Percentiles rank a stretch among this genome's conserved stretches.
phyloP scores from a whole-genome alignment of 768 basidiomycete genomes.

The Russula earlei region DNA sequence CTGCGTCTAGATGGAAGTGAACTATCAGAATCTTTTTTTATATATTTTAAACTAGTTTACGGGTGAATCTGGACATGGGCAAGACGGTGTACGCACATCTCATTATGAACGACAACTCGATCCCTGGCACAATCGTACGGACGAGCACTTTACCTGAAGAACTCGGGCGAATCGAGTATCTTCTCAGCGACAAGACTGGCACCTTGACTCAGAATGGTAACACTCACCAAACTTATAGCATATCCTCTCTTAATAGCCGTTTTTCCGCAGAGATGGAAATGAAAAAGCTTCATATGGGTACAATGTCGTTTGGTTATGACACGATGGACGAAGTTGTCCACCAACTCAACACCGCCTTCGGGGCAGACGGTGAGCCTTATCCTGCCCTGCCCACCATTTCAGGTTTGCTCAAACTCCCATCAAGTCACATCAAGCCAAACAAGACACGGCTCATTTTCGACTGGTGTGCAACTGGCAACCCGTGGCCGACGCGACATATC shows the following conservation, averaged over 20 bases:
- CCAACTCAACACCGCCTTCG: constrained; percentile 40
- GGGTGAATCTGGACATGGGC: constrained; percentile 98
- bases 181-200: constrained; percentile 96
- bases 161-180: constrained; percentile 88
- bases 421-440: constrained; percentile 96
- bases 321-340: constrained; percentile 98
- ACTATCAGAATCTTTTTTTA: not conserved
- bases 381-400: constrained; percentile 87
- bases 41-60: constrained; percentile 53
- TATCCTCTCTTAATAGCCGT: too few relatives aligned
- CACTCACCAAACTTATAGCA: too few relatives aligned
- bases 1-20: not conserved
- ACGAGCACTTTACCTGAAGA: constrained; percentile 98
- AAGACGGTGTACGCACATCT: constrained; percentile 96
- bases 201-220: constrained; percentile 91
- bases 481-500: constrained; percentile 95
- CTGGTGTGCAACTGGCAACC: constrained; percentile 54
- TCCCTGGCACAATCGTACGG: constrained; percentile 90
- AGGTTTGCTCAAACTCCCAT: constrained; percentile 50
- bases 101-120: constrained; percentile 89
- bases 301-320: constrained; percentile 92
- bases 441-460: constrained; percentile 68
- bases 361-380: constrained; percentile 65
- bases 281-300: constrained; percentile 98
- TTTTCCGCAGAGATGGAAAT: constrained; percentile 82